Evolutionary conservation across 371 early-diverging fungal species (phyloP).

Genomic region (Apophysomyces variabilis): DNA sequence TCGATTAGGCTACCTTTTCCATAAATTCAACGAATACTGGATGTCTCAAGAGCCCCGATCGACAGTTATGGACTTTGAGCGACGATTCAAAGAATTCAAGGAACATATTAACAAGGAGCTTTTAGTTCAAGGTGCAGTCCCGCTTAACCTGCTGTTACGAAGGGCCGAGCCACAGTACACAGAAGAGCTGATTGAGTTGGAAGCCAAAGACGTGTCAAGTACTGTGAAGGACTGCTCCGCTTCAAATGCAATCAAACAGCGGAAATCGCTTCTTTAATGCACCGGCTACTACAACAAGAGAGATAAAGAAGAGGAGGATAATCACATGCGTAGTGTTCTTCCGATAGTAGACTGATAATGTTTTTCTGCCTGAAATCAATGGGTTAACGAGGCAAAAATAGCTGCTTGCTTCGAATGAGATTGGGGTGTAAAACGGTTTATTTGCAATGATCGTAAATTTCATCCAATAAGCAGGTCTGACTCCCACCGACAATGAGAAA

Average conservation of each 20-base stretch:
- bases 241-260: neutral
- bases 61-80: constrained; percentile 79
- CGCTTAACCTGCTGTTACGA: constrained; percentile 14
- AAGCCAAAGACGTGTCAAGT: neutral
- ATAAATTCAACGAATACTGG: constrained; percentile 74
- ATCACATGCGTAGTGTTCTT: neutral
- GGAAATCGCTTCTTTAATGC: neutral
- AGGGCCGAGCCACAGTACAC: constrained; percentile 11
- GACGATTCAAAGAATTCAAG: constrained; percentile 66
- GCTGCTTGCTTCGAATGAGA: neutral
- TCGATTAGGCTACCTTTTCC: constrained; percentile 66
- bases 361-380: no score
- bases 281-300: no score
- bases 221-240: neutral
- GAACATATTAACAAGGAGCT: constrained; percentile 48
- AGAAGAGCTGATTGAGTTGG: neutral
- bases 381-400: no score
- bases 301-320: neutral
- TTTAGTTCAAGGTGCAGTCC: constrained; percentile 26
- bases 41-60: constrained; percentile 55
- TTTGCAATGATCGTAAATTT: neutral
- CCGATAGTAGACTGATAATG: neutral
- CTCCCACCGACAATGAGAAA: no score
- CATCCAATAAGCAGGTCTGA: no score
- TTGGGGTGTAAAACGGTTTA: neutral